Evolutionary conservation across 1,139 yeast species (phyloP).

Genomic region (Debaryomyces udenii): DNA sequence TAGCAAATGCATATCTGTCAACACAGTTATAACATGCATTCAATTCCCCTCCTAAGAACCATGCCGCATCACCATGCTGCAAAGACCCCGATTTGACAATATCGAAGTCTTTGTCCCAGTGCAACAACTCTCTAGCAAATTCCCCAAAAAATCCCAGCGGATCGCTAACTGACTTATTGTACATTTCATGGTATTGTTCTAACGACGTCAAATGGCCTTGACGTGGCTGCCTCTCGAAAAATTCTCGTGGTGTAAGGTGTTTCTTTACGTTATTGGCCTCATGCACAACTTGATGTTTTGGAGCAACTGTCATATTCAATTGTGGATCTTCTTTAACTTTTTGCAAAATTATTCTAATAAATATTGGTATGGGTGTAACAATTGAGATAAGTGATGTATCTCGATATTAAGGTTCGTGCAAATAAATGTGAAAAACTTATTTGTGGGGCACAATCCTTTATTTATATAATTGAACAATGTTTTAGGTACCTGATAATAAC

Average conservation of each 20-base stretch:
- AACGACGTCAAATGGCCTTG: constrained; percentile 51
- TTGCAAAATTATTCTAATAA: constrained; percentile 5
- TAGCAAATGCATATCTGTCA: constrained; percentile 88
- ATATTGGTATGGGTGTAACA: neutral
- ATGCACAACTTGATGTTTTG: constrained; percentile 60
- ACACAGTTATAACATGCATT: constrained; percentile 96
- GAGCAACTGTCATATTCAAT: constrained; percentile 20
- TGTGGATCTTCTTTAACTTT: neutral
- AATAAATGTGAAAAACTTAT: neutral
- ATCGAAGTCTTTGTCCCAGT: constrained; percentile 84
- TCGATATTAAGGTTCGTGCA: neutral
- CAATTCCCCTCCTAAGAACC: constrained; percentile 93
- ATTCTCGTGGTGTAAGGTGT: constrained; percentile 73
- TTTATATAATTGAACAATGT: neutral
- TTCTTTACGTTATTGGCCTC: constrained; percentile 74
- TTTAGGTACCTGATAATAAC: too few relatives aligned
- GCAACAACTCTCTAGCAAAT: constrained; percentile 73
- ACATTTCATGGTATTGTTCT: constrained; percentile 74
- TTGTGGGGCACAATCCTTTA: constrained; percentile 8
- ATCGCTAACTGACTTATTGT: constrained; percentile 74
- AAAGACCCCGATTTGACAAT: constrained; percentile 75
- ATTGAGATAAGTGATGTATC: neutral
- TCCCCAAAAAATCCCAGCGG: constrained; percentile 88
- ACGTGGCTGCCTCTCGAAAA: constrained; percentile 72
- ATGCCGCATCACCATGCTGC: constrained; percentile 78